A percentile compares a stretch with the other conserved stretches of the same genome.
phyloP scores from a whole-genome alignment of 140 eudicot genomes.

The Artemisia princeps region DNA sequence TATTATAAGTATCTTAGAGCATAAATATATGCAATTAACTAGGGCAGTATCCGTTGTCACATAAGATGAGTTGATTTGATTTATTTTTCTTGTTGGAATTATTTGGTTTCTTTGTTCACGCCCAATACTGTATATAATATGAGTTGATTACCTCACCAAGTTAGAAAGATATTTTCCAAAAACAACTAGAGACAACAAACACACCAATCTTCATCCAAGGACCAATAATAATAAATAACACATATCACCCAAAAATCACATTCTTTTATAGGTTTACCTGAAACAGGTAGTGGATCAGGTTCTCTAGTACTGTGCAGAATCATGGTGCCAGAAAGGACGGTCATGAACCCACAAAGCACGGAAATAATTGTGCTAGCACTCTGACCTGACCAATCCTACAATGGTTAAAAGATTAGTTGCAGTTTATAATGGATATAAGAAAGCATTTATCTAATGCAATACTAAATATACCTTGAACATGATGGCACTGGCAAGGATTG shows the following conservation, averaged over 20 bases:
- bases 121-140: too few species aligned
- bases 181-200: neutral
- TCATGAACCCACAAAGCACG: constrained; percentile 80
- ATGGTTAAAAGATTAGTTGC: neutral
- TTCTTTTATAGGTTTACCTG: constrained; percentile 40
- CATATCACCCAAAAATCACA: neutral
- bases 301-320: constrained; percentile 83
- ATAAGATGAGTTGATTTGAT: too few species aligned
- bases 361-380: constrained; percentile 70
- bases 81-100: too few species aligned
- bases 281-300: constrained; percentile 47
- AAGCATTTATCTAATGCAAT: neutral
- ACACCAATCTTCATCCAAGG: neutral
- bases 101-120: too few species aligned
- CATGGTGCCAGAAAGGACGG: constrained; percentile 84
- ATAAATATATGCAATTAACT: too few species aligned
- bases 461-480: constrained; percentile 67
- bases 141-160: too few species aligned
- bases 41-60: too few species aligned
- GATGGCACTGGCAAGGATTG: constrained; percentile 78
- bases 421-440: neutral
- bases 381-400: constrained; percentile 89
- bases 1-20: too few species aligned
- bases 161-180: too few species aligned
- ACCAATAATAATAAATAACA: neutral